Evolutionary conservation across 495 filamentous ascomycete species (phyloP), one percentile per base, ranked within the genome.

Genomic region (Hypoxylon lienhwacheense): DNA sequence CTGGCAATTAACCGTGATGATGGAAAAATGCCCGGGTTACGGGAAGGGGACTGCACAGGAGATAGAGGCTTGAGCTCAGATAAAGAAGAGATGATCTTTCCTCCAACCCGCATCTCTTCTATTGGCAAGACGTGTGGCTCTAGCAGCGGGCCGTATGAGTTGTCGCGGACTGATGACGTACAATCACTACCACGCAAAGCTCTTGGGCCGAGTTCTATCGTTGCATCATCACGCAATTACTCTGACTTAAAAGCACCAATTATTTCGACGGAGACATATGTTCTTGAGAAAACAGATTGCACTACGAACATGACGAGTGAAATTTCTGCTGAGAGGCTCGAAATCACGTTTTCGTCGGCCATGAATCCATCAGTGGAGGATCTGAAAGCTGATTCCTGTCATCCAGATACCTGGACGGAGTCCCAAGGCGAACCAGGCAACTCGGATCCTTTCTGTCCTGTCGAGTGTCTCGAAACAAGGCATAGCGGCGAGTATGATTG

Each of bases 391-490:
- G 29, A 34, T 21, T 56, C 61, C 4, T 59, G 61, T 19, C 61
- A 64, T 33, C 61, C 53, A 5, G 43, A 64, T 21, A 64, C 52
- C 11, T 64, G 51, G 61, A 53, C 56, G 0, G 47, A 54, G 26
- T 37, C 44, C 28, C 64, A 51, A 24, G 61, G 61, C 7, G 64
- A 66, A 14, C 64, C 64, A 1, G 64, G 61, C 5, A 35, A 66
- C 24, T 64, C 61, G 12, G 61, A 66, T n/a, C 64, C 61, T 11
- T 66, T 66, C 20, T 61, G 61, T 15, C 61, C 50, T 11, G 3
- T 39, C 2, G 29, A 40, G 16, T 66, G 56, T 11, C 53, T 57
- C 20, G 14, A 43, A 20, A 39, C 41, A 10, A 41, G 52, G n/a
- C 40, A 47, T 14, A 48, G 47, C 7, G 33, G 53, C 20, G 19